Conservation (phyloP, 768 basidiomycete species). For the Glaciozyma martinii region DNA sequence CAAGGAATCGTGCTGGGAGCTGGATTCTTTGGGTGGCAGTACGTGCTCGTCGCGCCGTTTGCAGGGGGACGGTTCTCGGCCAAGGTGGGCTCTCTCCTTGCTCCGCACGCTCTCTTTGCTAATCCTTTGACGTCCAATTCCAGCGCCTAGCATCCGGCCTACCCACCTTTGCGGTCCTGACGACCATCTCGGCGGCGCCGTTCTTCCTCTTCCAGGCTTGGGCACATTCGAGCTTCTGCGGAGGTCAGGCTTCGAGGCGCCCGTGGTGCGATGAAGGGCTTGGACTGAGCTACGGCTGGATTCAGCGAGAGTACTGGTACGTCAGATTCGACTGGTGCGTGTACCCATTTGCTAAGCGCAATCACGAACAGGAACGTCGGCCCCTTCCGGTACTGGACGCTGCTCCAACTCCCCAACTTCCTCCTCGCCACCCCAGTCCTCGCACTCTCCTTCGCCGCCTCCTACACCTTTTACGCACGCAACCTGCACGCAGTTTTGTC, state of each 20-base stretch:
- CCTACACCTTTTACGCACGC: slow-evolving; percentile 27
- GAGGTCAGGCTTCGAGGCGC: slow-evolving; percentile 4
- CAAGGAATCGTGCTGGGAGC: slow-evolving; percentile 60
- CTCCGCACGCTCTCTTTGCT: slow-evolving; percentile 11
- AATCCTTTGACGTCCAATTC: too few species aligned
- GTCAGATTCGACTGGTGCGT: slow-evolving; percentile 11
- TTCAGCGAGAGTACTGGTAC: slow-evolving; percentile 70
- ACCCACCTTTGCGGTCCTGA: slow-evolving; percentile 35
- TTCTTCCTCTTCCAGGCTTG: slow-evolving; percentile 62
- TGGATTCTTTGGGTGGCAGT: slow-evolving; percentile 71
- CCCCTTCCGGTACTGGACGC: slow-evolving; percentile 76
- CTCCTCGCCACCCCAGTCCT: slow-evolving; percentile 66
- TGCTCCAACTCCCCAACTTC: slow-evolving; percentile 78
- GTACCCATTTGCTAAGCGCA: not conserved
- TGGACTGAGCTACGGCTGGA: slow-evolving; percentile 71
- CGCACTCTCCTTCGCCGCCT: slow-evolving; percentile 45
- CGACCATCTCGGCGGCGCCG: slow-evolving; percentile 51
- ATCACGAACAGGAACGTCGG: slow-evolving; percentile 53
- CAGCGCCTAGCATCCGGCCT: too few species aligned
- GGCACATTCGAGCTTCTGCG: slow-evolving; percentile 64
- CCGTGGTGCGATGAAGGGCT: slow-evolving; percentile 58
- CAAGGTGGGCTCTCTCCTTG: not conserved
- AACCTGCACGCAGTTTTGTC: slow-evolving; percentile 42
- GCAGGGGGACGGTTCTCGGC: not conserved
- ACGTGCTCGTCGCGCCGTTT: slow-evolving; percentile 50